phyloP scores from a whole-genome alignment of 2,329 filamentous ascomycete species.

The Dactylellina leptospora region DNA sequence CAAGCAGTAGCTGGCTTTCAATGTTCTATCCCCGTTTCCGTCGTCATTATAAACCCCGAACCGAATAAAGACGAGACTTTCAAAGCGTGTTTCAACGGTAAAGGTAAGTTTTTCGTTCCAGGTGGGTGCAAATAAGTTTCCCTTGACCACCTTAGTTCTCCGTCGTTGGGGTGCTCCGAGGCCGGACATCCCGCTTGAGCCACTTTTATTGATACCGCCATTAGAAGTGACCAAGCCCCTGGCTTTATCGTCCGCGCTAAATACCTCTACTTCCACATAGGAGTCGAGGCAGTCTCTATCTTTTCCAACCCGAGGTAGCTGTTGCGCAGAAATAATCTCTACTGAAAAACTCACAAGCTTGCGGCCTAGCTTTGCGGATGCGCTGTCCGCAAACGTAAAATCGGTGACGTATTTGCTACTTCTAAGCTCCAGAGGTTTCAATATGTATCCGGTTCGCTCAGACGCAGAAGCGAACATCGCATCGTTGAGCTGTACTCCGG shows the following conservation, averaged over 20 bases:
- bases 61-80: conserved; percentile 89
- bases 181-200: conserved; percentile 68
- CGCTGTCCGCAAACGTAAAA: conserved; percentile 63
- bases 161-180: conserved; percentile 77
- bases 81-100: conserved; percentile 89
- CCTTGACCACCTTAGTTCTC: conserved; percentile 80
- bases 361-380: conserved; percentile 71
- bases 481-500: conserved; percentile 94
- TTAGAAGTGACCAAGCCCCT: conserved; percentile 74
- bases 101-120: conserved; percentile 84
- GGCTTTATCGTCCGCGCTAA: conserved; percentile 89
- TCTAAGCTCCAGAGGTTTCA: conserved; percentile 88
- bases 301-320: conserved; percentile 74
- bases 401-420: conserved; percentile 71
- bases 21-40: conserved; percentile 72
- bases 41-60: conserved; percentile 89
- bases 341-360: conserved; percentile 86
- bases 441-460: conserved; percentile 88
- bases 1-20: conserved; percentile 88
- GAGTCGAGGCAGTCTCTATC: conserved; percentile 77
- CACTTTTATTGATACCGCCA: conserved; percentile 71
- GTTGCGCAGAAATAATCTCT: conserved; percentile 90
- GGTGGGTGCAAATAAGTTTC: conserved; percentile 92
- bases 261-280: conserved; percentile 93
- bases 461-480: conserved; percentile 94